Evolutionary conservation across 1,284 basidiomycete genomes (phyloP), one percentile per base, ranked within the genome.

Genomic region (Ustilago bromivora): DNA sequence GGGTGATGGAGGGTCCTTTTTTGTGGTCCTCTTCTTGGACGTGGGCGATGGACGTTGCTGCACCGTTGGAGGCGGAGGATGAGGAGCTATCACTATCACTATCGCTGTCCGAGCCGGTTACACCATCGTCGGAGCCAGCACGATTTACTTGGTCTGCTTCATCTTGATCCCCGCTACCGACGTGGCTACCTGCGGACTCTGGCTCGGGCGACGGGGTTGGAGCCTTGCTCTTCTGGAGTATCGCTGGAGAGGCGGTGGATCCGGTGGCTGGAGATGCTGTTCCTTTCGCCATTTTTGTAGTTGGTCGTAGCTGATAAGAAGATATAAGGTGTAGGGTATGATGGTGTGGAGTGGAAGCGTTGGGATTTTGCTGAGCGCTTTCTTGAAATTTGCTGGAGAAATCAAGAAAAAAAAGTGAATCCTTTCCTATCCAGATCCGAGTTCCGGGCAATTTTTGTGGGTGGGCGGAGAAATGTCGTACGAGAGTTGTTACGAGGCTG

Each of bases 21-120:
- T 70, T 64, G 19, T 76, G 61, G 55, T 70, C 67, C 40, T 67
- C 47, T 12, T 66, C 62, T 28, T 57, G 61, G n/a, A 53, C 36
- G 15, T 54, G 52, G 15, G 52, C 52, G n/a, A 34, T 34, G 23
- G 57, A 58, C 6, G 52, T 57, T 23, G 57, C 57, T 10, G 57
- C 38, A 10, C 62, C 57, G 32, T 51, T 58, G 1, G 43, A 46
- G 43, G 6, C 17, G 19, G 43, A 46, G 17, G n/a, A 9, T 17
- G n/a, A 19, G 17, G n/a, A 17, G n/a, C 43, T 43, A 43, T 31
- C 62, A 23, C 62, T 66, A 23, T 36, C 57, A 32, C 55, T 64
- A 7, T 36, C 56, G 15, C 40, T 55, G 12, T 35, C 55, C 23
- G 23, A 28, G 23, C 23, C 23, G 23, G 23, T 28, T 28, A 28